Evolutionary conservation across 176 grass and related monocot genomes (phyloP), one percentile per base, ranked within the genome.

Genomic region (Musa schizocarpa): DNA sequence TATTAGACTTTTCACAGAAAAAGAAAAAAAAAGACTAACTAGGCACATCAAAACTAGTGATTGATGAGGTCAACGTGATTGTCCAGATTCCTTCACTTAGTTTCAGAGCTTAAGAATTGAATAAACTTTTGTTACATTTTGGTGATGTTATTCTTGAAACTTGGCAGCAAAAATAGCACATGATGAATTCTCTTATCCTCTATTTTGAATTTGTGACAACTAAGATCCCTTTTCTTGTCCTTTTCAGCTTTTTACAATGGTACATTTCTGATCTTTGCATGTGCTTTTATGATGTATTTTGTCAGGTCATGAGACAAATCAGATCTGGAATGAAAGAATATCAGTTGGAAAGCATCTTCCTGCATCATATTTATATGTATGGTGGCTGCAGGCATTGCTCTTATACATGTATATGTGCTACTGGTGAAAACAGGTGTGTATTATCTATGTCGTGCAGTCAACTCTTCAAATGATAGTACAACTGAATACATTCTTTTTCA

Each of bases 381-480:
- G 94, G 94, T 78, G 94, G 84, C 43, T 98, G 94, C 65, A 84
- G 94, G 43, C 88, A 93, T 85, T 89, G 88, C 82, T 98, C 94
- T 22, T 98, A 98, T 79, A 98, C 94, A 53, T 98, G 94, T 78
- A 97, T 98, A 87, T 98, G 94, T 82, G 94, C 94, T 81, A 91
- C 86, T 52, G 94, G 94, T 70, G 81, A 89, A 19, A 98, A 98
- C 56, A 93, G 94, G 94, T 93, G 63, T 77, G 69, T 69, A 11
- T 61, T 49, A 9, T 11, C 50, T 22, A 17, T 55, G 17, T 66
- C 2, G 1, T n/a, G 68, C 11, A 50, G 10, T 20, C 26, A 65
- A 20, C 1, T 43, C 17, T 9, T 70, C 17, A 50, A 50, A 50
- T 50, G 29, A 5, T 51, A n/a, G 65, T 70, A 19, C 34, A 20